Evolutionary conservation across 805 yeast species (phyloP), one percentile per base, ranked within the genome.

Genomic region (Metschnikowia cerradonensis): DNA sequence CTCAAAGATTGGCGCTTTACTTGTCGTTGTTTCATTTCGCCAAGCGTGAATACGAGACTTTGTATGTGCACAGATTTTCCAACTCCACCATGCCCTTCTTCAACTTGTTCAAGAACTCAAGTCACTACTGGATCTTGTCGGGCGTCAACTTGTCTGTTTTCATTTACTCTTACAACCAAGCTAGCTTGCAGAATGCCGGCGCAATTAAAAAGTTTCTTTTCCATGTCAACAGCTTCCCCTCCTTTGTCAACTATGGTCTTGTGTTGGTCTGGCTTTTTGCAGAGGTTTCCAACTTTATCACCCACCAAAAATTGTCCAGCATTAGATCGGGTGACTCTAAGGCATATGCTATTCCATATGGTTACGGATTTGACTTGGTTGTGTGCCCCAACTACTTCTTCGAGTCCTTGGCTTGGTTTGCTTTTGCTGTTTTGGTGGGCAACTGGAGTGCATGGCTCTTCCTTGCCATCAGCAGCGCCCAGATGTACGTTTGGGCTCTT

Each of bases 381-480:
- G 83, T 94, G n/a, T 87, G 90, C 67, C 99, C 99, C 58, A 94
- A 94, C 73, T 94, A 94, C 68, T 86, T 90, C 59, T 92, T 90
- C 67, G 99, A 94, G 75, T 72, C 81, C 41, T 69, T 86, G 58
- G 75, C 84, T 1, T 94, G 97, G 96, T 64, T 85, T 1, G 68
- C 78, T 26, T 82, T 84, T 61, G 81, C 92, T 19, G 52, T 90
- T 26, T 73, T 90, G 63, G 84, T 82, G 59, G 85, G 90, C 55
- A 90, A 90, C 71, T 76, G 92, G 80, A 78, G 90, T 34, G 79
- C 92, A 32, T 77, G 83, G 64, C 61, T 88, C 20, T 94, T 94
- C 72, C 72, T 83, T 46, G 59, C 75, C 17, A 88, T 89, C 45
- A 85, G 94, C 45, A 73, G 87, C 13, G 78, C 67, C 38, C 97